Conservation (phyloP, 2,329 filamentous ascomycete genomes). For the Fusarium pininemorale region DNA sequence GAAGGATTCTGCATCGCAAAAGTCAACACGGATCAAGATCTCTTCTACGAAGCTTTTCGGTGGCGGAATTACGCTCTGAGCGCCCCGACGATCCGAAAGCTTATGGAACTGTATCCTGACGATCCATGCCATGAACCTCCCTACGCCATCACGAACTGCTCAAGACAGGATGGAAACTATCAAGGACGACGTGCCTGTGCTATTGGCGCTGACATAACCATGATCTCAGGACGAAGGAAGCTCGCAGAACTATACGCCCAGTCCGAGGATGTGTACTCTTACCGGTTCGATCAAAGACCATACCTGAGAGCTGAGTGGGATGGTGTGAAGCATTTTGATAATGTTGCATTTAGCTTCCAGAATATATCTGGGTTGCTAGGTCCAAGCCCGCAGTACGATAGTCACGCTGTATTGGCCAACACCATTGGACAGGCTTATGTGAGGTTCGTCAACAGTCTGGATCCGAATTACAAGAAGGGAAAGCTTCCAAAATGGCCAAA, state of each 20-base stretch:
- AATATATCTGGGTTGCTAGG: constrained; percentile 59
- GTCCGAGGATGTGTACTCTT: constrained; percentile 54
- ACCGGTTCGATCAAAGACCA: constrained; percentile 59
- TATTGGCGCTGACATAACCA: constrained; percentile 59
- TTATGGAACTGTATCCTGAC: constrained; percentile 59
- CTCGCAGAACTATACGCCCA: constrained; percentile 54
- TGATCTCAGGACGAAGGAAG: constrained; percentile 57
- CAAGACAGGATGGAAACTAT: constrained; percentile 31
- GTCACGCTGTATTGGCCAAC: constrained; percentile 47
- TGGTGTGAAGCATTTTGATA: constrained; percentile 58
- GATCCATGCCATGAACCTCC: constrained; percentile 58
- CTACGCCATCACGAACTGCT: constrained; percentile 36
- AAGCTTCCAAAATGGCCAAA: constrained; percentile 53
- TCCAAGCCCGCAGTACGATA: constrained; percentile 53
- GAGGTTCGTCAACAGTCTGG: constrained; percentile 53
- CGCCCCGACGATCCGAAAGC: constrained; percentile 52
- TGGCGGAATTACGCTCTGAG: constrained; percentile 59
- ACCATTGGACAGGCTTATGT: constrained; percentile 54
- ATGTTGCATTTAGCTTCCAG: constrained; percentile 61
- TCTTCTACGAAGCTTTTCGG: constrained; percentile 46
- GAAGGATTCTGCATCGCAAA: constrained; percentile 55
- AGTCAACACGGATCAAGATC: constrained; percentile 53
- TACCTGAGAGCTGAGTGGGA: constrained; percentile 53
- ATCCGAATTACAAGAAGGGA: constrained; percentile 51
- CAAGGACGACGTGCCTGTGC: constrained; percentile 57